phyloP scores from a whole-genome alignment of 2,329 filamentous ascomycete species.

The Ophiostoma ips region DNA sequence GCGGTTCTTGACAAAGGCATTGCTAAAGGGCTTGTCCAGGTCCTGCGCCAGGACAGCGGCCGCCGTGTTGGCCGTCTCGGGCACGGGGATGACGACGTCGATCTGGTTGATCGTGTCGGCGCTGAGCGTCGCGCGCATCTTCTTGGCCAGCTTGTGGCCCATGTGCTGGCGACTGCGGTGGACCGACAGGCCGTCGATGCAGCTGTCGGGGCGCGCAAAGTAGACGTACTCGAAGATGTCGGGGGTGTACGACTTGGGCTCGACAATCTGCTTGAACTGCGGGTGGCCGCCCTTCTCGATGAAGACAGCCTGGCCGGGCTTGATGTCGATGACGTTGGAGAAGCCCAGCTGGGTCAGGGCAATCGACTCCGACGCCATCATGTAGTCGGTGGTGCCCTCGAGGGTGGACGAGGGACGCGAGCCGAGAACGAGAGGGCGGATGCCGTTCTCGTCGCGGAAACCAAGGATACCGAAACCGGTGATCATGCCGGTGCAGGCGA shows the following conservation, averaged over 20 bases:
- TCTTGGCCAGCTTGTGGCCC: slow-evolving; percentile 67
- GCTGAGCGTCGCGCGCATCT: slow-evolving; percentile 53
- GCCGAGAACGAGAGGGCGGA: slow-evolving; percentile 69
- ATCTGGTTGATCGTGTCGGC: slow-evolving; percentile 59
- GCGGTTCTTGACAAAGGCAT: slow-evolving; percentile 79
- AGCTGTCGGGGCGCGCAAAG: slow-evolving; percentile 67
- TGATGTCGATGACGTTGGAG: slow-evolving; percentile 58
- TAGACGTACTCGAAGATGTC: slow-evolving; percentile 87
- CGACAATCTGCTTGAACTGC: slow-evolving; percentile 60
- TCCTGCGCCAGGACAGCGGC: slow-evolving; percentile 63
- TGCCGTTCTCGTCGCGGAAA: slow-evolving; percentile 69
- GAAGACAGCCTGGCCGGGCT: slow-evolving; percentile 53
- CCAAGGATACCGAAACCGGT: slow-evolving; percentile 67
- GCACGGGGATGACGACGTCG: slow-evolving; percentile 38
- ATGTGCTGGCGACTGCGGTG: slow-evolving; percentile 74
- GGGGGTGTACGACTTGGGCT: slow-evolving; percentile 57
- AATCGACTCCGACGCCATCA: slow-evolving; percentile 82
- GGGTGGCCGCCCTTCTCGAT: slow-evolving; percentile 60
- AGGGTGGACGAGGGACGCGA: slow-evolving; percentile 52
- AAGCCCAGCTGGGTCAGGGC: slow-evolving; percentile 74
- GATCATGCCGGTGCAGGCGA: slow-evolving; percentile 74
- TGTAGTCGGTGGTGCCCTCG: slow-evolving; percentile 60
- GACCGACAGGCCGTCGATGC: slow-evolving; percentile 80
- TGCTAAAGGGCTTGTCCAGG: slow-evolving; percentile 62
- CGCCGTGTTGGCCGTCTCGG: slow-evolving; percentile 59